Percentiles rank a stretch among this genome's conserved stretches.
Evolutionary conservation across 164 flowering plant genomes (phyloP).

Genomic region (Annona cherimola): DNA sequence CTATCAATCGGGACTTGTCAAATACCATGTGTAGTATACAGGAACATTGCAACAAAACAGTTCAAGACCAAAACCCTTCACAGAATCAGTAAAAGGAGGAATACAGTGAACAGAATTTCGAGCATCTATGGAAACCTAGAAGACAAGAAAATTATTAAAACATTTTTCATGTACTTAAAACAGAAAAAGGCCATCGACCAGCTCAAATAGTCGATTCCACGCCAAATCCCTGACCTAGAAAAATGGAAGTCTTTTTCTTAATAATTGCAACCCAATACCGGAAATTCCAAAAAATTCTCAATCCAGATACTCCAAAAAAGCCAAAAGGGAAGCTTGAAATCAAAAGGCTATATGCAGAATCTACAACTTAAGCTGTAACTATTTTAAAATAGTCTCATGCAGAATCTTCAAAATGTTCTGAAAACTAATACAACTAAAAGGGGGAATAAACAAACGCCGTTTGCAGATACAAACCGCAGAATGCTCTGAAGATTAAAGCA

Average conservation of each 20-base stretch:
- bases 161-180: too few relatives aligned
- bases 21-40: not conserved
- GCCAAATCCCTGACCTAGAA: not conserved
- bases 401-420: not conserved
- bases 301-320: not conserved
- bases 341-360: not conserved
- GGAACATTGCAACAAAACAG: not conserved
- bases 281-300: not conserved
- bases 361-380: not conserved
- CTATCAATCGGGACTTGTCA: not conserved
- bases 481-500: not conserved
- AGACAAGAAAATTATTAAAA: not conserved
- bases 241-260: not conserved
- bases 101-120: not conserved
- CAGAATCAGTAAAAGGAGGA: conserved; percentile 4
- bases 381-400: not conserved
- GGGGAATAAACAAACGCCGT: not conserved
- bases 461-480: not conserved
- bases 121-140: not conserved
- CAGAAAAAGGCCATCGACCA: not conserved
- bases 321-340: not conserved
- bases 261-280: not conserved
- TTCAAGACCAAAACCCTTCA: not conserved
- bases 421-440: not conserved
- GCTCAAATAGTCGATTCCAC: not conserved